Percentiles rank a stretch among this genome's conserved stretches.
These are phyloP conservation scores for Neonectria sp. DNA, from an alignment of 2,329 filamentous ascomycete species.

Conservation along the genomic window DNA sequence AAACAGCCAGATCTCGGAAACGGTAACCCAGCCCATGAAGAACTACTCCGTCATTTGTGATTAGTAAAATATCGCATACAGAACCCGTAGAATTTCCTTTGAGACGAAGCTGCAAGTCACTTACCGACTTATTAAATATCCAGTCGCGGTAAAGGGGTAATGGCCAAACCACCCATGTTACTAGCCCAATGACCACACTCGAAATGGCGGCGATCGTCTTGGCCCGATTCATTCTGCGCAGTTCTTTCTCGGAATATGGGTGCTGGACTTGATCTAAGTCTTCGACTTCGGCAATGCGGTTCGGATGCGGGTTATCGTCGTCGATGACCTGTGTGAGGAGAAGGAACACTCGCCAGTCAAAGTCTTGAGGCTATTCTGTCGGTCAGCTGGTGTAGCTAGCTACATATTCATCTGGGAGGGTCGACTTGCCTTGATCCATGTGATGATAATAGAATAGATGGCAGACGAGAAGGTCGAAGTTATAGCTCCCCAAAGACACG, in stretches of 20 bases:
- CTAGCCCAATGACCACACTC: conserved; percentile 20
- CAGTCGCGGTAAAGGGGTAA: conserved; percentile 25
- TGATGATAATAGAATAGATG: conserved; percentile 27
- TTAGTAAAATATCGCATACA: neutral
- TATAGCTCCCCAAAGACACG: conserved; percentile 25
- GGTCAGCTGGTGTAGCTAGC: neutral
- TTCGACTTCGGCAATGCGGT: conserved; percentile 18
- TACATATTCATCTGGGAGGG: too few relatives aligned
- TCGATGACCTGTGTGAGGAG: conserved; percentile 24
- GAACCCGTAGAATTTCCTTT: too few relatives aligned
- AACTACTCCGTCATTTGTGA: neutral
- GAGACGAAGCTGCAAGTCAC: neutral
- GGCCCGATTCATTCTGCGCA: conserved; percentile 21
- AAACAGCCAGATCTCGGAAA: conserved; percentile 22
- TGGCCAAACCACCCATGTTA: conserved; percentile 30
- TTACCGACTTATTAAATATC: conserved; percentile 24
- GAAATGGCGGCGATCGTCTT: conserved; percentile 16
- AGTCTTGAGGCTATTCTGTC: conserved; percentile 15
- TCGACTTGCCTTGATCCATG: conserved; percentile 13
- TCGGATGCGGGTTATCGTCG: conserved; percentile 3
- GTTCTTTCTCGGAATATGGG: conserved; percentile 22
- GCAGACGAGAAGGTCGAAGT: conserved; percentile 27
- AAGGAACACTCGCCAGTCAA: conserved; percentile 27
- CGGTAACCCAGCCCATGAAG: conserved; percentile 28
- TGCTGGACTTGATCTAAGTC: conserved; percentile 27